Evolutionary conservation across 306 rosid species (phyloP).

Genomic region (Urtica urens): DNA sequence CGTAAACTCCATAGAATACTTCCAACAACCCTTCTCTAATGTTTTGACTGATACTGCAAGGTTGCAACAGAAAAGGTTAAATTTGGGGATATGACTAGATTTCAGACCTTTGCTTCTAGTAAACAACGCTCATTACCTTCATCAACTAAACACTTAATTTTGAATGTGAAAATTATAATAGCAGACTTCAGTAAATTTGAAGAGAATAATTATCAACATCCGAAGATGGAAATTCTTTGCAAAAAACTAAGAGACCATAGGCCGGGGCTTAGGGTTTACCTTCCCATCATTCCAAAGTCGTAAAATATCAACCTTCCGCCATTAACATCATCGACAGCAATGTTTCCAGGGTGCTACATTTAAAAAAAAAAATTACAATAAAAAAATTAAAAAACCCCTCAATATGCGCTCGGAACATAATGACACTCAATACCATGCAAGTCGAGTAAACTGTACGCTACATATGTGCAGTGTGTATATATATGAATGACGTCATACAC

Average conservation of each 20-base stretch:
- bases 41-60: slow-evolving; percentile 82
- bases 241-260: slow-evolving; percentile 10
- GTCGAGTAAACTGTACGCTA: neutral
- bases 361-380: slow-evolving; percentile 7
- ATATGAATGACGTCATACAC: too few relatives aligned
- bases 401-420: neutral
- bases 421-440: neutral
- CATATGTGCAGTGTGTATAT: too few relatives aligned
- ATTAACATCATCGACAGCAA: slow-evolving; percentile 97
- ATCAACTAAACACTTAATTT: too few relatives aligned
- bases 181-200: too few relatives aligned
- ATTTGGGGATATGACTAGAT: slow-evolving; percentile 9
- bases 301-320: slow-evolving; percentile 99
- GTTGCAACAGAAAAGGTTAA: slow-evolving; percentile 14
- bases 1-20: slow-evolving; percentile 88
- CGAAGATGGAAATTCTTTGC: too few relatives aligned
- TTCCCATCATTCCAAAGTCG: slow-evolving; percentile 99
- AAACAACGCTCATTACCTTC: too few relatives aligned
- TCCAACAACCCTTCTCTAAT: slow-evolving; percentile 93
- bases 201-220: too few relatives aligned
- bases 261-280: slow-evolving; percentile 35
- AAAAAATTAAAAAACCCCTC: too few relatives aligned
- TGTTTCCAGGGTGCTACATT: slow-evolving; percentile 97
- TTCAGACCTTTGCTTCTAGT: too few relatives aligned
- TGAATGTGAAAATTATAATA: too few relatives aligned